A percentile compares a stretch with the other conserved stretches of the same genome.
These are phyloP conservation scores for Malassezia globosa DNA, from an alignment of 1,284 basidiomycete species.

Conservation along the genomic window DNA sequence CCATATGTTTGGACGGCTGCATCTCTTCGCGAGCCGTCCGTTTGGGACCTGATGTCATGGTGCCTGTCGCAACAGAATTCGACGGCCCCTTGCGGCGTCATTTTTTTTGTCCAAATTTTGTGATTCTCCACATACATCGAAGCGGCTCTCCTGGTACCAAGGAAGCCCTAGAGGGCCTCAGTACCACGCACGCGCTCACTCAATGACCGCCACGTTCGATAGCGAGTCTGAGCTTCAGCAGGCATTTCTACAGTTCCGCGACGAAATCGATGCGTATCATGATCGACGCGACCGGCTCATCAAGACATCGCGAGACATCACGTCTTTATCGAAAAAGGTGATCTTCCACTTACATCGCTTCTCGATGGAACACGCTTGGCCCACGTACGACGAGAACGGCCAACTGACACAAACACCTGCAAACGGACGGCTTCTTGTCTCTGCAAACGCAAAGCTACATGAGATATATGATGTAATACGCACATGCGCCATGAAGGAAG, in stretches of 20 bases:
- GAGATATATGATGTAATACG: conserved; percentile 63
- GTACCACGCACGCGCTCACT: no score
- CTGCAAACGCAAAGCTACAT: conserved; percentile 59
- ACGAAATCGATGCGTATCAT: conserved; percentile 42
- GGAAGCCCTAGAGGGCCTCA: no score
- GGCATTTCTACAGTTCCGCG: conserved; percentile 26
- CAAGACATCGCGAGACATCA: conserved; percentile 69
- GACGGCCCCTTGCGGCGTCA: no score
- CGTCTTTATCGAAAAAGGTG: conserved; percentile 80
- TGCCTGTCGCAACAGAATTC: no score
- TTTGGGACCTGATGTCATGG: no score
- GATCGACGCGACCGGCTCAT: conserved; percentile 61
- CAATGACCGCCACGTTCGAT: no score
- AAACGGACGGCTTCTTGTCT: conserved; percentile 50
- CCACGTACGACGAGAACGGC: background rate
- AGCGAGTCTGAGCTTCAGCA: background rate
- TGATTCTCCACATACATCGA: no score
- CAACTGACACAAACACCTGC: background rate
- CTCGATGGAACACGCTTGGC: conserved; percentile 18
- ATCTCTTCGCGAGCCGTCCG: no score
- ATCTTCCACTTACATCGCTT: conserved; percentile 83
- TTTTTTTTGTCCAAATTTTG: no score
- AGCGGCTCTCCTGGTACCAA: no score
- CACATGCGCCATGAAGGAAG: conserved; percentile 50
- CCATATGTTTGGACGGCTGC: no score